These are phyloP conservation scores for Phanerochaete sordida DNA, from an alignment of 768 basidiomycete species.

Conservation along the genomic window DNA sequence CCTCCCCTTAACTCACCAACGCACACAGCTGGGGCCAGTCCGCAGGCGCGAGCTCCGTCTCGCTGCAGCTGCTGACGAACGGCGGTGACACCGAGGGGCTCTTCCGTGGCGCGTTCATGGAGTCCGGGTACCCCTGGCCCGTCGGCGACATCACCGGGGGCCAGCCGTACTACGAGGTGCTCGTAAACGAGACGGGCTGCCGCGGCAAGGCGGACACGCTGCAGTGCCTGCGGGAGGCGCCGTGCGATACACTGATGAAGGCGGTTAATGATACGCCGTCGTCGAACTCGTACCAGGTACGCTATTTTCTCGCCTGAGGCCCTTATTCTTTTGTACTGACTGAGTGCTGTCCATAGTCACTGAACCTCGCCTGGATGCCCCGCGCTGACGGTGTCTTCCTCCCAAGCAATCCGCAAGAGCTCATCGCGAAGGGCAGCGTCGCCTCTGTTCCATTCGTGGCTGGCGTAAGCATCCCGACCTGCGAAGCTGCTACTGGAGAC, in stretches of 20 bases:
- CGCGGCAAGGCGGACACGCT: slow-evolving; percentile 31
- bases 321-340: neutral
- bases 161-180: slow-evolving; percentile 38
- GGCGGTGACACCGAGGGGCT: slow-evolving; percentile 24
- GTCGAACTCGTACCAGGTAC: slow-evolving; percentile 21
- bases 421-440: slow-evolving; percentile 40
- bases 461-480: slow-evolving; percentile 28
- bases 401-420: slow-evolving; percentile 33
- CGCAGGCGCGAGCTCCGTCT: slow-evolving; percentile 36
- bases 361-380: slow-evolving; percentile 42
- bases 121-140: slow-evolving; percentile 17
- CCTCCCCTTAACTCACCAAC: neutral
- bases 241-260: slow-evolving; percentile 26
- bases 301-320: slow-evolving; percentile 23
- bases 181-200: slow-evolving; percentile 39
- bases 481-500: too few relatives aligned
- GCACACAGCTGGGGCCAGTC: slow-evolving; percentile 30
- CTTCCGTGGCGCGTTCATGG: slow-evolving; percentile 36
- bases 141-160: slow-evolving; percentile 14
- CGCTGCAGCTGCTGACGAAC: slow-evolving; percentile 24
- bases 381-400: slow-evolving; percentile 48
- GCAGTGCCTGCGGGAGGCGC: slow-evolving; percentile 39
- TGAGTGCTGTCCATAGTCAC: neutral
- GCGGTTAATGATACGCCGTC: slow-evolving; percentile 32
- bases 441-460: slow-evolving; percentile 48